Evolutionary conservation across 192 early-diverging fungal species (phyloP).

Genomic region (Umbelopsis vinacea): DNA sequence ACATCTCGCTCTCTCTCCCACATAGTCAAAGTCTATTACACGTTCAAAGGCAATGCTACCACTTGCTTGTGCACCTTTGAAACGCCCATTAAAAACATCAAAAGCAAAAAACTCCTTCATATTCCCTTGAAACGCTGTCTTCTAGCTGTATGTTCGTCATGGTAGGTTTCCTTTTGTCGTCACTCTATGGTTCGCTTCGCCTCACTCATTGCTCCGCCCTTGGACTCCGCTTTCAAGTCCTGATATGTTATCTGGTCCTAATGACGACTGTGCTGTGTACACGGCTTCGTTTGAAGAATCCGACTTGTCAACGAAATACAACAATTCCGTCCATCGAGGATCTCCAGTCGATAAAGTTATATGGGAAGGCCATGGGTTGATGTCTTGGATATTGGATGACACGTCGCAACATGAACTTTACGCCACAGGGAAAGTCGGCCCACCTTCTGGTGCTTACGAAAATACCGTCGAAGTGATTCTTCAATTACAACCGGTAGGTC

Average conservation of each 20-base stretch:
- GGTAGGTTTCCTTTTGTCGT: slow-evolving; percentile 19
- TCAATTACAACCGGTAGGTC: slow-evolving; percentile 37
- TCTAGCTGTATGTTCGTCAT: slow-evolving; percentile 26
- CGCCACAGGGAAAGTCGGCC: slow-evolving; percentile 19
- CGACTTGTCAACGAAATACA: slow-evolving; percentile 2
- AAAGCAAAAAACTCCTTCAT: not conserved
- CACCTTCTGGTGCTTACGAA: not conserved
- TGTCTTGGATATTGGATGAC: slow-evolving; percentile 41
- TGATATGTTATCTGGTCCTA: slow-evolving; percentile 8
- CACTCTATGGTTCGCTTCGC: not conserved
- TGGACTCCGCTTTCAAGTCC: not conserved
- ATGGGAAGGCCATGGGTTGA: slow-evolving; percentile 45
- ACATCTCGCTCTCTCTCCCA: not conserved
- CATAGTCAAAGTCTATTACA: slow-evolving; percentile 32
- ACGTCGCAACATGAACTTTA: not conserved
- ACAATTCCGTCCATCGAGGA: not conserved
- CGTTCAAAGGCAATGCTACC: slow-evolving; percentile 22
- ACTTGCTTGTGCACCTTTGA: slow-evolving; percentile 31
- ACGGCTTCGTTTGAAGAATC: slow-evolving; percentile 18
- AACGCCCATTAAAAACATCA: not conserved
- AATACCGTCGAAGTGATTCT: slow-evolving; percentile 24
- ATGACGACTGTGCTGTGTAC: slow-evolving; percentile 2
- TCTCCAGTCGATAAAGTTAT: slow-evolving; percentile 12
- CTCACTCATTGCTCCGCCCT: not conserved
- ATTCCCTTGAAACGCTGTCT: slow-evolving; percentile 26